Evolutionary conservation across 2,329 filamentous ascomycete genomes (phyloP).

Genomic region (Acrodontium crateriforme): DNA sequence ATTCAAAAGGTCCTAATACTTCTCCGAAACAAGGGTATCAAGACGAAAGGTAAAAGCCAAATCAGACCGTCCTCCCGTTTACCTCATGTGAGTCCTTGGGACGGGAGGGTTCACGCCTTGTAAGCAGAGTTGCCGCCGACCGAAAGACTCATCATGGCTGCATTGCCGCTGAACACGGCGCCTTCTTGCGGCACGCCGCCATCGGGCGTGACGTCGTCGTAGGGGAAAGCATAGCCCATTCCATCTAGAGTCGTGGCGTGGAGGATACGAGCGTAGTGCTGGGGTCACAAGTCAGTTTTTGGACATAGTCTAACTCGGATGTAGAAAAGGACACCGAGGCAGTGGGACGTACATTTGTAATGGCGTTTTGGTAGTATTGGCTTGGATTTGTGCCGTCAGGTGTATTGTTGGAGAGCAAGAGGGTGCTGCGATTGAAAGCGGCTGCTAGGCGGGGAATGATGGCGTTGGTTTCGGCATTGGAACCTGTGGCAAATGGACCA

Average conservation of each 20-base stretch:
- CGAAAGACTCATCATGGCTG: background rate
- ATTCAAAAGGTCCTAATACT: too few relatives aligned
- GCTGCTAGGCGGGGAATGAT: slow-evolving; percentile 62
- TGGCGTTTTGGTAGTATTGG: slow-evolving; percentile 18
- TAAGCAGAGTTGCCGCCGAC: slow-evolving; percentile 1
- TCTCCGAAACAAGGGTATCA: too few relatives aligned
- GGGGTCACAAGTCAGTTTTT: slow-evolving; percentile 1
- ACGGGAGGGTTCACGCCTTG: too few relatives aligned
- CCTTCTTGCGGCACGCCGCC: slow-evolving; percentile 30
- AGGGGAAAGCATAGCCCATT: slow-evolving; percentile 51
- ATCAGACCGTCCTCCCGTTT: background rate
- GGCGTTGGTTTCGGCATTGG: slow-evolving; percentile 34
- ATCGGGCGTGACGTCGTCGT: slow-evolving; percentile 51
- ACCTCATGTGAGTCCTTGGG: background rate
- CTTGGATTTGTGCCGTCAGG: slow-evolving; percentile 19
- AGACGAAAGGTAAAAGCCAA: too few relatives aligned
- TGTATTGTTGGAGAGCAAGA: slow-evolving; percentile 34
- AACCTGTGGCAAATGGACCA: slow-evolving; percentile 42
- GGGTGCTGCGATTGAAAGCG: slow-evolving; percentile 59
- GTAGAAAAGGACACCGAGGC: background rate
- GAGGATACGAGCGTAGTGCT: slow-evolving; percentile 23
- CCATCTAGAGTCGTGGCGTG: slow-evolving; percentile 39
- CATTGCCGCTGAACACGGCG: slow-evolving; percentile 14
- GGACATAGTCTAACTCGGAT: background rate
- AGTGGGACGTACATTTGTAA: slow-evolving; percentile 19